Percentiles rank a stretch among this genome's conserved stretches.
Conservation (phyloP, 371 early-diverging fungal genomes). For the Batrachochytrium dendrobatidis region DNA sequence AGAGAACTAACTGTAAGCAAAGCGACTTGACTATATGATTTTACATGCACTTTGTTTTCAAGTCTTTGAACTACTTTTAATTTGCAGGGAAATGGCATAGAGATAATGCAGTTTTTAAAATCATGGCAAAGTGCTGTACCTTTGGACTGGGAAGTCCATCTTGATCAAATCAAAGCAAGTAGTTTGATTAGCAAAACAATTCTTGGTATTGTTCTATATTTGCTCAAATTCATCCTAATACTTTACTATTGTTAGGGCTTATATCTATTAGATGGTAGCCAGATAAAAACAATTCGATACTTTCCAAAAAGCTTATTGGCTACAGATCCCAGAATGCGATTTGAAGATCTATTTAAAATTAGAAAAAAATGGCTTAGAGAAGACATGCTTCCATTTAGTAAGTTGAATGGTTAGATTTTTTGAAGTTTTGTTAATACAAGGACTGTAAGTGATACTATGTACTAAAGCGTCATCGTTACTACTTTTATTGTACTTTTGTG, state of each 20-base stretch:
- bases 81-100: not conserved
- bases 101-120: constrained; percentile 2
- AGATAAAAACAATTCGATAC: constrained; percentile 18
- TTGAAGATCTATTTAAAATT: constrained; percentile 27
- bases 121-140: constrained; percentile 9
- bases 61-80: not conserved
- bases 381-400: constrained; percentile 33
- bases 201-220: not conserved
- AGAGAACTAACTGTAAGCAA: constrained; percentile 11
- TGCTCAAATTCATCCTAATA: not conserved
- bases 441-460: not conserved
- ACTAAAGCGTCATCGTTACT: too few species aligned
- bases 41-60: not conserved
- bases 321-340: constrained; percentile 23
- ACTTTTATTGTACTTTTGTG: not conserved
- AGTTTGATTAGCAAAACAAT: not conserved
- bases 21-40: not conserved
- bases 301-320: constrained; percentile 34
- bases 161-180: constrained; percentile 13
- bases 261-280: constrained; percentile 20
- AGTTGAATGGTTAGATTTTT: not conserved
- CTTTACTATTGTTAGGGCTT: constrained; percentile 15
- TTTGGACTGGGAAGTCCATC: constrained; percentile 2
- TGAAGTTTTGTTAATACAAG: not conserved
- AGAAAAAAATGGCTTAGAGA: constrained; percentile 24